A percentile compares a stretch with the other conserved stretches of the same genome.
Conservation (phyloP, 192 early-diverging fungal species). For the Coemansia sp. region DNA sequence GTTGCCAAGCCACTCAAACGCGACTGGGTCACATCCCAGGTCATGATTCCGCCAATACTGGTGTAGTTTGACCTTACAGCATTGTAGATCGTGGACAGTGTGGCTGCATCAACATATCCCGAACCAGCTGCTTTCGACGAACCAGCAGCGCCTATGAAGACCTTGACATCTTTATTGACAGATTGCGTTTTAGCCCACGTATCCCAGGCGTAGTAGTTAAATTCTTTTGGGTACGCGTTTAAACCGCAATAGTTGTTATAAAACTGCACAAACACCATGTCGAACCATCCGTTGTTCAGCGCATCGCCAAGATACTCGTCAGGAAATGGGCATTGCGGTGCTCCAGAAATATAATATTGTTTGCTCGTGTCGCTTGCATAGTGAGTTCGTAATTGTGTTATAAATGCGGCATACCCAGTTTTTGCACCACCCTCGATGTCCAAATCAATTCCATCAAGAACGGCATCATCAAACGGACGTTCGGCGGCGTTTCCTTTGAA, state of each 20-base stretch:
- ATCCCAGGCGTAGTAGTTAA: conserved; percentile 65
- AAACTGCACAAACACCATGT: conserved; percentile 69
- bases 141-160: conserved; percentile 63
- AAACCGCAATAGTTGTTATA: conserved; percentile 66
- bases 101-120: conserved; percentile 52
- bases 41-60: conserved; percentile 70
- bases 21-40: conserved; percentile 51
- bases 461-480: conserved; percentile 62
- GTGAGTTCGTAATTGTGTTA: conserved; percentile 54
- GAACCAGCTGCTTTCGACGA: conserved; percentile 56
- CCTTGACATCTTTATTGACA: conserved; percentile 60
- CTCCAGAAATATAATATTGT: conserved; percentile 49
- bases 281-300: conserved; percentile 62
- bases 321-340: conserved; percentile 67
- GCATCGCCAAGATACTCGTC: conserved; percentile 60
- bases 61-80: conserved; percentile 38
- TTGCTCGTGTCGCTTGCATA: conserved; percentile 21
- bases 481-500: conserved; percentile 58
- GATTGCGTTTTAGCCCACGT: conserved; percentile 62
- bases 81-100: conserved; percentile 45
- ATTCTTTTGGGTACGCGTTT: conserved; percentile 54
- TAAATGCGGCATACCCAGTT: conserved; percentile 54
- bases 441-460: conserved; percentile 66
- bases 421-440: conserved; percentile 61
- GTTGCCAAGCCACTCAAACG: neutral